Percentiles rank a stretch among this genome's conserved stretches.
phyloP scores from a whole-genome alignment of 768 basidiomycete species.

The Rhizopogon sp. region DNA sequence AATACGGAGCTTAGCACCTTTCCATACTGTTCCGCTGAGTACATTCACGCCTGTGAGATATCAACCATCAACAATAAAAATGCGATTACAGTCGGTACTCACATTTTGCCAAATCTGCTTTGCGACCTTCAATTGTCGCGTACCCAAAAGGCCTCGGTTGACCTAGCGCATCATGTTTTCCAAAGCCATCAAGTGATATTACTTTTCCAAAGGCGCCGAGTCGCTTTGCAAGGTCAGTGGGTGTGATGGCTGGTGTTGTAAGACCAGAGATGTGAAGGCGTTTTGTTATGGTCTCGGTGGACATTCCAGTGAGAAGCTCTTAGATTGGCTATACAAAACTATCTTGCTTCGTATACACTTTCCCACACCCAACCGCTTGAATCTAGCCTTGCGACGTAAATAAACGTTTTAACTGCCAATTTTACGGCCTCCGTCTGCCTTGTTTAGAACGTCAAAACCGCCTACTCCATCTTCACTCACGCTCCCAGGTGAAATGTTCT shows the following conservation, averaged over 20 bases:
- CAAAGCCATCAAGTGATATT: conserved; percentile 65
- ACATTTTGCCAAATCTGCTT: conserved; percentile 63
- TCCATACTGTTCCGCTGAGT: conserved; percentile 81
- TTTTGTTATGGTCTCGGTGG: conserved; percentile 33
- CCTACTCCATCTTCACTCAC: too few species aligned
- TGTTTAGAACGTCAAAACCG: too few species aligned
- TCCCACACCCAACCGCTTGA: too few species aligned
- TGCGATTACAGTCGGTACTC: conserved; percentile 11
- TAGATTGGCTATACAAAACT: too few species aligned
- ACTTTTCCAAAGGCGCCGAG: conserved; percentile 67
- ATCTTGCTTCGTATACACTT: too few species aligned
- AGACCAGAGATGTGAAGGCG: conserved; percentile 73
- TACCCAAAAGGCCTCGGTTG: conserved; percentile 69
- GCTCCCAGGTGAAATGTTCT: too few species aligned
- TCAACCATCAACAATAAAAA: neutral
- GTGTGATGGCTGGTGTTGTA: conserved; percentile 60
- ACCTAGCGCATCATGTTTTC: conserved; percentile 56
- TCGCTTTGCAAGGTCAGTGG: conserved; percentile 50
- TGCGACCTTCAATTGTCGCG: conserved; percentile 63
- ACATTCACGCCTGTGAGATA: conserved; percentile 55
- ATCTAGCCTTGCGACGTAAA: too few species aligned
- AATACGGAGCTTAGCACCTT: conserved; percentile 78
- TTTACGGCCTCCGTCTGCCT: too few species aligned
- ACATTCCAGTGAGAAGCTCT: neutral
- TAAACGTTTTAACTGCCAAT: too few species aligned